Base-by-base conservation (phyloP, 106 monocot species). In the Dioscorea alata region DNA sequence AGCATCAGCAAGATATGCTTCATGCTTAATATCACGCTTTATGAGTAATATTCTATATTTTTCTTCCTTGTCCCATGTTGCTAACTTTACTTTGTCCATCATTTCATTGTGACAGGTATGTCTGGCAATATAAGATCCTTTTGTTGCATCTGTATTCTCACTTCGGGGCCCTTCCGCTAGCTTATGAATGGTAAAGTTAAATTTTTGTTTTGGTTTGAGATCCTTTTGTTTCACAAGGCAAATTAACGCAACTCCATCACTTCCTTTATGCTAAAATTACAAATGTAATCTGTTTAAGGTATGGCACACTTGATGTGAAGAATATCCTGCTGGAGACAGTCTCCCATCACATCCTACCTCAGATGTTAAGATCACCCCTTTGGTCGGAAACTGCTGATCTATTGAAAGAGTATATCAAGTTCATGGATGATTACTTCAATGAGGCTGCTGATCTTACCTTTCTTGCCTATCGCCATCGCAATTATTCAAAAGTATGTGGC, bases 361-460 rank as follows among this genome's bases (percentile, higher is more conserved):
- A 92, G 58, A 79, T 89, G 80, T 61, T 97, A 31, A 85, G 49
- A 57, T 97, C 86, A 67, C 88, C 97, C 13, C 72, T 84, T 58
- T 83, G 49, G 68, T 25, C 59, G 12, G 85, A 92, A 61, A 33
- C 80, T 42, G 57, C 74, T 65, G 89, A 82, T 69, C 75, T 92
- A 71, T 34, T 92, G 65, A 78, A 81, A 17, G 89, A 89, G 32
- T 97, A 92, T 88, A 76, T 97, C 20, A 97, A 92, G 78, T 97
- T 97, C 67, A 89, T 89, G 88, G 89, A 97, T 77, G 97, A 97
- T 57, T 76, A 97, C 74, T 78, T 85, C 58, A 80, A 84, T 76
- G 97, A 92, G 81, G 85, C 92, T 83, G 92, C 92, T 58, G 97
- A 97, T 69, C 87, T 84, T 61, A 92, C 97, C 10, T 92, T 85